Evolutionary conservation across 371 early-diverging fungal species (phyloP), one percentile per base, ranked within the genome.

Genomic region (Gilbertella persicaria): DNA sequence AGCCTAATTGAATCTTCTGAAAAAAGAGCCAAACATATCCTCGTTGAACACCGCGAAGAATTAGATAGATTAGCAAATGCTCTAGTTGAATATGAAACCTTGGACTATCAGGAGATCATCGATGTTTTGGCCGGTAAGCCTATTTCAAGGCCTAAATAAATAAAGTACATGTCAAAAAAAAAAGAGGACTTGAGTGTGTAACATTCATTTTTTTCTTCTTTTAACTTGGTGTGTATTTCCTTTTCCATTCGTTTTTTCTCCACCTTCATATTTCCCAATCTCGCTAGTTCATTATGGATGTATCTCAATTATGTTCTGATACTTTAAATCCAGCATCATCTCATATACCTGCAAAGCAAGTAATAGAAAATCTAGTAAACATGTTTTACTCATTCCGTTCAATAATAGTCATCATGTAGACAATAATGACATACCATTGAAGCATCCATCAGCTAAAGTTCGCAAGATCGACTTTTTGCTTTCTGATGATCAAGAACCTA

Each of bases 21-120:
- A 49, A 49, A 59, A 45, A 79, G 98, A 16, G 95, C 91, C 10
- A 78, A 68, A 26, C 54, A 69, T 7, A 58, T 98, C 37, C 73
- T 99, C 19, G 84, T 71, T 30, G 78, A 74, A 1, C 90, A 92
- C 50, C 81, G 86, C 43, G 87, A 86, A 36, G 96, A 97, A 67
- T 80, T 98, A 19, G 89, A 96, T 66, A 80, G 87, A n/a, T 75
- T 99, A 20, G 97, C 98, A 14, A 77, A 85, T 54, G 97, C 97
- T 4, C 73, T 99, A 47, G 79, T 97, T 24, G 94, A 94, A 57
- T 86, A 92, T 60, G 99, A 99, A 70, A 98, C 99, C 0, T 70
- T 98, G 35, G 82, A 87, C 36, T 81, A 80, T 44, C 88, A 96
- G 45, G 95, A 98, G 69, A 93, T 98, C 45, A 80, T 86, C 56